phyloP scores from a whole-genome alignment of 2,329 filamentous ascomycete species.

The Teratosphaeria epicoccoides region DNA sequence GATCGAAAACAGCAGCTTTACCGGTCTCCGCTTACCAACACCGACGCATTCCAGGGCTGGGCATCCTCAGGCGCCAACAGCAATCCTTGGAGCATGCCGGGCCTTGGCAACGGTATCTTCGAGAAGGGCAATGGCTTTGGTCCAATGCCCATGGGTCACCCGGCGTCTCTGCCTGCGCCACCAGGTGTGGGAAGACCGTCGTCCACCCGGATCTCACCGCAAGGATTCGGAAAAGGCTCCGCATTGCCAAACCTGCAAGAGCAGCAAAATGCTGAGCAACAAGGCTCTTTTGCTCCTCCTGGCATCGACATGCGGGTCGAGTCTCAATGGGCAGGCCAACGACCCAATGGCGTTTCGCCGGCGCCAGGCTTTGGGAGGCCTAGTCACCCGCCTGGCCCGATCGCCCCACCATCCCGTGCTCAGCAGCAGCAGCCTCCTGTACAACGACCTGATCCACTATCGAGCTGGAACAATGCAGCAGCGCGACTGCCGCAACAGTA shows the following conservation, averaged over 20 bases:
- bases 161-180: constrained; percentile 18
- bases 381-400: constrained; percentile 24
- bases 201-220: constrained; percentile 25
- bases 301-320: constrained; percentile 20
- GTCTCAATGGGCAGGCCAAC: constrained; percentile 16
- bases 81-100: constrained; percentile 66
- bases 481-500: constrained; percentile 18
- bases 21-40: constrained; percentile 20
- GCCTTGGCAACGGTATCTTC: constrained; percentile 70
- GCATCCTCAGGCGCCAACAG: constrained; percentile 32
- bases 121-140: constrained; percentile 29
- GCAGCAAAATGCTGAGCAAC: constrained; percentile 17
- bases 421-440: constrained; percentile 12
- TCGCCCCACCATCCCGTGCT: constrained; percentile 26
- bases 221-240: constrained; percentile 17
- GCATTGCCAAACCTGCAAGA: constrained; percentile 18
- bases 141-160: constrained; percentile 20
- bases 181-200: constrained; percentile 22
- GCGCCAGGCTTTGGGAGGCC: constrained; percentile 21
- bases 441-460: constrained; percentile 9
- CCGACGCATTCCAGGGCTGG: constrained; percentile 20
- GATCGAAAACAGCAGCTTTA: constrained; percentile 27
- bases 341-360: constrained; percentile 20
- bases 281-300: constrained; percentile 18
- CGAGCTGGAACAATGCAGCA: constrained; percentile 22